A percentile compares a stretch with the other conserved stretches of the same genome.
Evolutionary conservation across 2,329 filamentous ascomycete species (phyloP).

Genomic region (Ophiostoma quercus): DNA sequence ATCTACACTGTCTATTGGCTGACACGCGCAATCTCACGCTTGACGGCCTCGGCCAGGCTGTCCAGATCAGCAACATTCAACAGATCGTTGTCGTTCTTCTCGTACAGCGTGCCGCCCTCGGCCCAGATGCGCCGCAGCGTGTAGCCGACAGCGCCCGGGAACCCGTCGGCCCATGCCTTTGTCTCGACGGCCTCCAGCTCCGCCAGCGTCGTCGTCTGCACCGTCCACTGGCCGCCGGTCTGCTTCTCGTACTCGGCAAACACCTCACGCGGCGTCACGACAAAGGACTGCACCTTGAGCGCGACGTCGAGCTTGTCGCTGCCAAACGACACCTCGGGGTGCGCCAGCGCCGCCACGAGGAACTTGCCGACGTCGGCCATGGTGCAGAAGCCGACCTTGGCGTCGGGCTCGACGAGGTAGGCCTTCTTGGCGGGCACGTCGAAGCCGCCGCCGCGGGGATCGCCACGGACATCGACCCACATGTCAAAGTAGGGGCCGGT

Average conservation of each 20-base stretch:
- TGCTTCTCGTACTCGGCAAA: conserved; percentile 64
- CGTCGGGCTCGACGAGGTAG: conserved; percentile 56
- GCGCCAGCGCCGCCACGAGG: conserved; percentile 56
- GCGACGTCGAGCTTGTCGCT: conserved; percentile 36
- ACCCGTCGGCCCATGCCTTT: conserved; percentile 51
- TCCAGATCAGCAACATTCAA: conserved; percentile 50
- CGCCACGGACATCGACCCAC: conserved; percentile 46
- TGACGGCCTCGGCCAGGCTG: conserved; percentile 40
- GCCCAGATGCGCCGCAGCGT: conserved; percentile 68
- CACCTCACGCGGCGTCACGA: conserved; percentile 57
- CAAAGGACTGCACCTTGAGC: conserved; percentile 67
- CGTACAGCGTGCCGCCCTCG: conserved; percentile 65
- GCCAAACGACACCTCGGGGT: conserved; percentile 49
- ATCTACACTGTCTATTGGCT: conserved; percentile 3
- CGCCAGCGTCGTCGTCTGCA: conserved; percentile 45
- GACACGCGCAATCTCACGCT: conserved; percentile 1
- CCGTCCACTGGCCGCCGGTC: conserved; percentile 54
- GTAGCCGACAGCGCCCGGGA: conserved; percentile 48
- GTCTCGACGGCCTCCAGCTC: conserved; percentile 53
- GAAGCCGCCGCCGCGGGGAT: conserved; percentile 50
- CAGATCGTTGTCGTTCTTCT: conserved; percentile 59
- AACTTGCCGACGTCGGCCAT: conserved; percentile 67
- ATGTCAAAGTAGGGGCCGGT: conserved; percentile 65
- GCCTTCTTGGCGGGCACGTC: conserved; percentile 54
- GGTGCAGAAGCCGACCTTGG: conserved; percentile 61